Percentiles rank a stretch among this genome's conserved stretches.
Evolutionary conservation across 2,329 filamentous ascomycete genomes (phyloP).

Genomic region (Elsinoe australis): DNA sequence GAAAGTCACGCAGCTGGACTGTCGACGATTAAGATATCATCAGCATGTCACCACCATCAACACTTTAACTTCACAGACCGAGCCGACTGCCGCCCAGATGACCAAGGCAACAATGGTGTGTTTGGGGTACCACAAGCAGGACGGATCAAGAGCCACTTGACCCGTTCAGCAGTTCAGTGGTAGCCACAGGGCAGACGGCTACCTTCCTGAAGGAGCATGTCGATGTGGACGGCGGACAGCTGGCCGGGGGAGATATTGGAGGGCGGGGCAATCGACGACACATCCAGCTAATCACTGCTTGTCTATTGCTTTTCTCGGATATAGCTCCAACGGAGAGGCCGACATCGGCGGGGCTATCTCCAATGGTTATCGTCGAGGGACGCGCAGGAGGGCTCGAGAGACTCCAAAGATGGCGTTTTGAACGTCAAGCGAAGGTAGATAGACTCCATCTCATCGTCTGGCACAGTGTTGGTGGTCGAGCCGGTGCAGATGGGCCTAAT

Average conservation of each 20-base stretch:
- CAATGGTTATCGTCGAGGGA: neutral
- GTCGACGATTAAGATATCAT: slow-evolving; percentile 2
- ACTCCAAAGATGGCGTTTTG: slow-evolving; percentile 10
- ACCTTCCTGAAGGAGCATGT: slow-evolving; percentile 13
- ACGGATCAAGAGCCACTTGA: neutral
- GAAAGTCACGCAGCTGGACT: neutral
- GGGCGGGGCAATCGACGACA: slow-evolving; percentile 12
- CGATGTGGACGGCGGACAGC: slow-evolving; percentile 9
- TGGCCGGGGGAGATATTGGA: slow-evolving; percentile 11
- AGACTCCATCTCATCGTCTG: slow-evolving; percentile 6
- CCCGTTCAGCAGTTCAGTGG: neutral
- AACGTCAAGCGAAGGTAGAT: neutral
- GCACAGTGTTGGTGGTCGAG: neutral
- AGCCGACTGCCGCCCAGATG: slow-evolving; percentile 13
- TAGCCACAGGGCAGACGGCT: slow-evolving; percentile 1
- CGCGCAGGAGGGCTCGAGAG: neutral
- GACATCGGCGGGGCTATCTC: slow-evolving; percentile 15
- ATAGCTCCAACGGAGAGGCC: slow-evolving; percentile 11
- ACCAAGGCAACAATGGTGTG: slow-evolving; percentile 10
- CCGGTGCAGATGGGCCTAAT: slow-evolving; percentile 11
- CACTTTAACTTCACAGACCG: slow-evolving; percentile 4
- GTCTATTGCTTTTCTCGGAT: slow-evolving; percentile 15
- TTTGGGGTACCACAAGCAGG: neutral
- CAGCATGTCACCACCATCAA: neutral
- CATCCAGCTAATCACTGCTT: slow-evolving; percentile 10